phyloP scores from a whole-genome alignment of 768 basidiomycete genomes.

The Boletus coccyginus region DNA sequence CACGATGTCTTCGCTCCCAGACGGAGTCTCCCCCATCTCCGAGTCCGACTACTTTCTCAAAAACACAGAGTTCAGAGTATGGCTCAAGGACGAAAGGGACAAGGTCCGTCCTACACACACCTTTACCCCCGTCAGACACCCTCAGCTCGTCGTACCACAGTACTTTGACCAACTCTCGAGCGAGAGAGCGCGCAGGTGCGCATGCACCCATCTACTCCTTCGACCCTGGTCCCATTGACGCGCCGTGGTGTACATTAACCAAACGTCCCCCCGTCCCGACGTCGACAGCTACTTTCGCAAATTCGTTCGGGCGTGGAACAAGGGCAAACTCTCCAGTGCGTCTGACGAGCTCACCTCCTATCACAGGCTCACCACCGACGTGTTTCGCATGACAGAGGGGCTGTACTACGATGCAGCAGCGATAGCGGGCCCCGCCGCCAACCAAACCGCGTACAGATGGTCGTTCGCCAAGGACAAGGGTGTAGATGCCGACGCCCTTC shows the following conservation, averaged over 20 bases:
- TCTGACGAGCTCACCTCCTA: neutral
- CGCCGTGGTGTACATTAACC: neutral
- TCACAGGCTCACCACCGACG: neutral
- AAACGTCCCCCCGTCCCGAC: neutral
- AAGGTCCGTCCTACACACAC: slow-evolving; percentile 40
- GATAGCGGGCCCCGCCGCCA: slow-evolving; percentile 52
- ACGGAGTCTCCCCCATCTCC: slow-evolving; percentile 58
- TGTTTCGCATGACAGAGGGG: slow-evolving; percentile 34
- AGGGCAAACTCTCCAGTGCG: slow-evolving; percentile 66
- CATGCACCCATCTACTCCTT: neutral
- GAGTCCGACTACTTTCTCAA: slow-evolving; percentile 90
- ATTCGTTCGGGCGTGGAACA: slow-evolving; percentile 91
- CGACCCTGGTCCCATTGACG: slow-evolving; percentile 16
- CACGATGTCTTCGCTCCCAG: slow-evolving; percentile 42
- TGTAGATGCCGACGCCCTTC: slow-evolving; percentile 59
- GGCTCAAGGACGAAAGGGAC: slow-evolving; percentile 74
- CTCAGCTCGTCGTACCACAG: neutral
- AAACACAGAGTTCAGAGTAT: slow-evolving; percentile 80
- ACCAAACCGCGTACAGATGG: slow-evolving; percentile 87
- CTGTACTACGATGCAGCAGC: slow-evolving; percentile 63
- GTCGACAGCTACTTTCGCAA: slow-evolving; percentile 79
- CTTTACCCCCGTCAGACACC: neutral
- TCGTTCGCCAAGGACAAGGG: slow-evolving; percentile 67
- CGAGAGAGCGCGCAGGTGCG: slow-evolving; percentile 75
- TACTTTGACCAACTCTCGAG: slow-evolving; percentile 78